Evolutionary conservation across 1,284 basidiomycete species (phyloP).

Genomic region (Anthracocystis panici-leucophaei): DNA sequence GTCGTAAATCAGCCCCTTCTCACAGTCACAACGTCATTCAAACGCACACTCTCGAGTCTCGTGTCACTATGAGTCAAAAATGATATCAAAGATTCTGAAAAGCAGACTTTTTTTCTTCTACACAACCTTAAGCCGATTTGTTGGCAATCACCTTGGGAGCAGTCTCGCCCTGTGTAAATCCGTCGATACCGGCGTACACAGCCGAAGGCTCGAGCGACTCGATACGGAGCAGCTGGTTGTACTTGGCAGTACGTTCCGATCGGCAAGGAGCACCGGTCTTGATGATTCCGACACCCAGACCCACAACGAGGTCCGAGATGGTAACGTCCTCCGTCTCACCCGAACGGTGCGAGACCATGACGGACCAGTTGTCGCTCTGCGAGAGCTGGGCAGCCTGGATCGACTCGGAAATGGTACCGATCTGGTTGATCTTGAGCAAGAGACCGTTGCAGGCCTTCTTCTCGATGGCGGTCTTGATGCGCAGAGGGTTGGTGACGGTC

Average conservation of each 20-base stretch:
- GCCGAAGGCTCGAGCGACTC: slow-evolving; percentile 60
- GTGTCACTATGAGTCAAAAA: background rate
- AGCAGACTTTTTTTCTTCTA: background rate
- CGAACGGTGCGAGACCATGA: slow-evolving; percentile 99
- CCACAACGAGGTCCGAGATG: slow-evolving; percentile 96
- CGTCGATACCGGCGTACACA: slow-evolving; percentile 66
- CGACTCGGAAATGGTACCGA: slow-evolving; percentile 98
- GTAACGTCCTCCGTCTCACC: slow-evolving; percentile 79
- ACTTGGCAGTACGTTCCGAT: slow-evolving; percentile 87
- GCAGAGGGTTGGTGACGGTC: slow-evolving; percentile 96
- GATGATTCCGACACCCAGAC: slow-evolving; percentile 92
- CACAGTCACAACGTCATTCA: background rate
- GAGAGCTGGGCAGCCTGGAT: slow-evolving; percentile 96
- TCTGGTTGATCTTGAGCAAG: slow-evolving; percentile 93
- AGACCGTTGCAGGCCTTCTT: slow-evolving; percentile 99
- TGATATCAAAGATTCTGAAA: background rate
- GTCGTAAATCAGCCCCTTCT: background rate
- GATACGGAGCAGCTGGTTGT: slow-evolving; percentile 68
- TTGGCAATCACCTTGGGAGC: slow-evolving; percentile 63
- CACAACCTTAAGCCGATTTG: slow-evolving; percentile 42
- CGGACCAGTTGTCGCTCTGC: slow-evolving; percentile 96
- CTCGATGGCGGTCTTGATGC: slow-evolving; percentile 99
- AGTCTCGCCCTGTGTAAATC: slow-evolving; percentile 62
- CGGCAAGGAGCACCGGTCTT: slow-evolving; percentile 97
- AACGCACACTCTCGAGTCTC: background rate